Base-by-base conservation (phyloP, 2,329 filamentous ascomycete species). In the Fusarium robinianum region DNA sequence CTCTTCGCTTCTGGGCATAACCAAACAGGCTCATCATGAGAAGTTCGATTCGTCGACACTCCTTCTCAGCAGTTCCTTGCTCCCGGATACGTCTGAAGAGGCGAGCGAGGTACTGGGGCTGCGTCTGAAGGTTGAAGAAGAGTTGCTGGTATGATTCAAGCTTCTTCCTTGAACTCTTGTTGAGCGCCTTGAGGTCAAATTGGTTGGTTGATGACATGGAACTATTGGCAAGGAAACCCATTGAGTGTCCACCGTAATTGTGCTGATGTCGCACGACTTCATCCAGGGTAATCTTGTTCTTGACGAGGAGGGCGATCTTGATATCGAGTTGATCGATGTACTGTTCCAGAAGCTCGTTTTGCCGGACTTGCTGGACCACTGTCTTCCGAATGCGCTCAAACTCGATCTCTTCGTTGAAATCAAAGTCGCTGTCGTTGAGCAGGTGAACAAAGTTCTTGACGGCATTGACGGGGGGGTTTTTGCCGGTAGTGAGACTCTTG, bases 251-350 rank as follows among this genome's bases (percentile, higher is more conserved):
- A 42, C 94, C 94, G 61, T 94, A 96, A 67, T 96, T 95, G 73
- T 87, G 92, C 64, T 99, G 94, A 65, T 97, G 94, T 61, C 90
- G 90, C 41, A 99, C 88, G 18, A 99, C 94, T 70, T 99, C 95
- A 63, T 99, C 94, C 4, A 99, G 78, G 0, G 94, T 97, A 63
- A 99, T 99, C 71, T 99, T 99, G 80, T 99, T 99, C 78, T 97
- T 97, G 61, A 99, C 94, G 12, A 99, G 78, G 3, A 99, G 80
- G 1, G 94, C 94, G 66, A 99, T 99, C 73, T 99, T 99, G 76
- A 99, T 96, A 64, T 99, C 95, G 23, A 99, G 80, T 66, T 99
- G 94, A 61, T 96, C 91, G 57, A 99, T 96, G 64, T 99, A 99
- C 66, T 96, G 90, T 70, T 99, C 94, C 25, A 95, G 83, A 75